Base-by-base conservation (phyloP, 2,329 filamentous ascomycete genomes). In the Hypoxylon sp. region DNA sequence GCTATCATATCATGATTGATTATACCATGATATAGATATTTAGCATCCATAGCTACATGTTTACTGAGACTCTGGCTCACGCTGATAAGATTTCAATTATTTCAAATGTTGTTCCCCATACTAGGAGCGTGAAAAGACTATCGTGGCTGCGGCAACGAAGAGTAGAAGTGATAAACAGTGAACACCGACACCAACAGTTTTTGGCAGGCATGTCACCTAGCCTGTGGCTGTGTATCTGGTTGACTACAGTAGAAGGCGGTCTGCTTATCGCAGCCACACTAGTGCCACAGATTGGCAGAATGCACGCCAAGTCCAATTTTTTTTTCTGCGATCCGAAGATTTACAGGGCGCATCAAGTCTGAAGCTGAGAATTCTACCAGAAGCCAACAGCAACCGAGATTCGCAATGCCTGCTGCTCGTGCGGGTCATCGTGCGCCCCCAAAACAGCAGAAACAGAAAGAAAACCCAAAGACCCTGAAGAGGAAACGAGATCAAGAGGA, bases 401-500 rank as follows among this genome's bases (percentile, higher is more conserved):
- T 65, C 62, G 39, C 69, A 50, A 77, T 77, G 76, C 71, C 73
- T 59, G 60, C 75, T 32, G 61, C 72, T 58, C 68, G 65, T 47
- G 61, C 72, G 29, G 67, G 61, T 6, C 69, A 68, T 54, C 72
- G 71, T n/a, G 60, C 62, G 54, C 53, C 72, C 42, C 71, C 71
- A 58, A 77, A 74, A 61, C 75, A 75, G 48, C 74, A 73, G 21
- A 74, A 75, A 39, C 58, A 60, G 5, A 78, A 76, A 47, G 68
- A 72, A 37, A 76, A 75, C 51, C 42, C 72, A 6, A 80, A 79
- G 69, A 77, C 77, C 1, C 73, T 82, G 35, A 83, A 83, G 73
- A 76, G 82, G 46, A 83, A 83, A 70, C 76, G 81, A 8, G 79
- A 81, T 27, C 76, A 81, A 48, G 80, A 81, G 39, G 81, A 81